Evolutionary conservation across 257 asterid genomes (phyloP).

Genomic region (Salvia hispanica): DNA sequence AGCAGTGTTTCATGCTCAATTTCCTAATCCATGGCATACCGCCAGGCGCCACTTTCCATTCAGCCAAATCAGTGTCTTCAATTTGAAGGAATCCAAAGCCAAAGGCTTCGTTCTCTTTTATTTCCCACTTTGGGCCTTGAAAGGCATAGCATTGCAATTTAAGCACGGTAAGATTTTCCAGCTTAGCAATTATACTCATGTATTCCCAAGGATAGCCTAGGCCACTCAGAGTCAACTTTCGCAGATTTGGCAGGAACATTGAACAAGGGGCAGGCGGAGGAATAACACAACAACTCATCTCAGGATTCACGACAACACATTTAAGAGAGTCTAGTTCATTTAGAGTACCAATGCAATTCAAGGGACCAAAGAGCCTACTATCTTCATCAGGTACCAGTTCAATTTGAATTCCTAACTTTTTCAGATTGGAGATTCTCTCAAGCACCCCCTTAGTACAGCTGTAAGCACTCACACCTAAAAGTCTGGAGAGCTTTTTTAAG

Average conservation of each 20-base stretch:
- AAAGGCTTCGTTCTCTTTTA: not conserved
- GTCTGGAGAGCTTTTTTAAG: not conserved
- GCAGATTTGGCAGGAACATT: not conserved
- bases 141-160: slow-evolving; percentile 11
- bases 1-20: slow-evolving; percentile 15
- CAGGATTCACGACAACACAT: slow-evolving; percentile 6
- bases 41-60: not conserved
- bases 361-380: no score
- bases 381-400: not conserved
- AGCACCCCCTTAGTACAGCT: not conserved
- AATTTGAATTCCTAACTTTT: not conserved
- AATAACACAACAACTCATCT: not conserved
- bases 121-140: slow-evolving; percentile 22
- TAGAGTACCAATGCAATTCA: no score
- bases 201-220: slow-evolving; percentile 14
- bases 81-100: not conserved
- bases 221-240: slow-evolving; percentile 1
- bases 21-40: no score
- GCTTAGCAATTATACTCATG: no score
- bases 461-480: not conserved
- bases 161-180: not conserved
- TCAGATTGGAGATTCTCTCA: not conserved
- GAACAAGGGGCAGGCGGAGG: not conserved
- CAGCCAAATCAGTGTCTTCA: slow-evolving; percentile 24
- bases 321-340: not conserved